A percentile compares a stretch with the other conserved stretches of the same genome.
Evolutionary conservation across 2,329 filamentous ascomycete genomes (phyloP).

Genomic region (Aspergillus niger): DNA sequence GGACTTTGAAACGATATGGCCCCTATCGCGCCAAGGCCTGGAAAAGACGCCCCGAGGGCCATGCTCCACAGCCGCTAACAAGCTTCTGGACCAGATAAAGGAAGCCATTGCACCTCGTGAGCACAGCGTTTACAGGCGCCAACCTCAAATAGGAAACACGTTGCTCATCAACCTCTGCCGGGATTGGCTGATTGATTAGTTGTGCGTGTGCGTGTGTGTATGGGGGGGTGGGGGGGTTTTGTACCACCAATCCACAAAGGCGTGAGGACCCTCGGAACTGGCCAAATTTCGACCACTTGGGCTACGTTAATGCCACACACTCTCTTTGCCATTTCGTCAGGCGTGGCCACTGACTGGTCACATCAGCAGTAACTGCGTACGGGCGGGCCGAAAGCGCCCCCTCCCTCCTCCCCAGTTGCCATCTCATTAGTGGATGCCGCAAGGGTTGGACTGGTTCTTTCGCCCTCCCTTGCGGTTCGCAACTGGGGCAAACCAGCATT

Average conservation of each 20-base stretch:
- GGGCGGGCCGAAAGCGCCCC: constrained; percentile 7
- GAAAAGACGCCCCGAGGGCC: not conserved
- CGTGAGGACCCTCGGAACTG: not conserved
- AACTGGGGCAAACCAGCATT: constrained; percentile 9
- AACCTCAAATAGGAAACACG: constrained; percentile 6
- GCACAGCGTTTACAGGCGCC: constrained; percentile 5
- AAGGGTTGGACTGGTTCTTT: constrained; percentile 9
- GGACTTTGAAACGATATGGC: not conserved
- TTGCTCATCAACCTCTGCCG: not conserved
- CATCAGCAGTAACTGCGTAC: not conserved
- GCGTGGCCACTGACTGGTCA: constrained; percentile 10
- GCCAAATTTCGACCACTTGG: not conserved
- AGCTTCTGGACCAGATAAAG: constrained; percentile 7
- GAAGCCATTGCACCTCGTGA: constrained; percentile 8
- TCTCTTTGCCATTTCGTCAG: not conserved
- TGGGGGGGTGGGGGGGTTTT: constrained; percentile 5
- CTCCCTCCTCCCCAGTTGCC: not conserved
- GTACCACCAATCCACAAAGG: constrained; percentile 3
- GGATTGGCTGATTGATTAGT: not conserved
- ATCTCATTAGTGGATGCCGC: constrained; percentile 11
- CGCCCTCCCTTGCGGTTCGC: not conserved
- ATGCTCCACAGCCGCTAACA: constrained; percentile 5
- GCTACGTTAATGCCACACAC: not conserved
- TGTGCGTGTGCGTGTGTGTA: constrained; percentile 5
- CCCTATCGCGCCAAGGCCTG: not conserved